These are phyloP conservation scores for Rubus idaeus DNA, from an alignment of 306 rosid genomes.

Conservation along the genomic window DNA sequence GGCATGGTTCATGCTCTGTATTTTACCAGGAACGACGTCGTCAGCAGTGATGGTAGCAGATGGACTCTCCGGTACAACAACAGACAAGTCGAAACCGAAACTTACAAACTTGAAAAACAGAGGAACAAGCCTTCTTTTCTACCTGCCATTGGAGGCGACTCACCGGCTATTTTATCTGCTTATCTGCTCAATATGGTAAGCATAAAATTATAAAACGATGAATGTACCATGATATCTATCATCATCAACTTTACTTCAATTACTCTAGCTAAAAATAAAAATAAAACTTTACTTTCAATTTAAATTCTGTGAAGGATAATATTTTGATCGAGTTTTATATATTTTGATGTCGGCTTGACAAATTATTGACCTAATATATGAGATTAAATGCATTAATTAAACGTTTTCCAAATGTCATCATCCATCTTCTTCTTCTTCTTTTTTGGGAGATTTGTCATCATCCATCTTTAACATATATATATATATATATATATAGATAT, in stretches of 20 bases:
- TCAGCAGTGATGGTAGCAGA: slow-evolving; percentile 1
- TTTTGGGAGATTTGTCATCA: no score
- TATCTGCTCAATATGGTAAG: slow-evolving; percentile 60
- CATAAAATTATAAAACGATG: background rate
- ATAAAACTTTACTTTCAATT: background rate
- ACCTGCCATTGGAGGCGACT: slow-evolving; percentile 56
- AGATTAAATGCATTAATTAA: background rate
- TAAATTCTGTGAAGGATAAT: background rate
- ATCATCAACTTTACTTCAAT: background rate
- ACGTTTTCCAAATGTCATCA: no score
- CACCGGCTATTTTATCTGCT: slow-evolving; percentile 47
- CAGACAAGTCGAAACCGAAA: slow-evolving; percentile 58
- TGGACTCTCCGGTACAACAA: slow-evolving; percentile 59
- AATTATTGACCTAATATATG: background rate
- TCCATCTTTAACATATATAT: no score
- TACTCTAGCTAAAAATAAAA: background rate
- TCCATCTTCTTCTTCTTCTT: no score
- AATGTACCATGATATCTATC: background rate
- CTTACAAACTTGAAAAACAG: slow-evolving; percentile 51
- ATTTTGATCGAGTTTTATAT: background rate
- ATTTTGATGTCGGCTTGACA: background rate
- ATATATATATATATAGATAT: no score
- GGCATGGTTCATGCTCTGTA: slow-evolving; percentile 79
- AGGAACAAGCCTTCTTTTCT: slow-evolving; percentile 58
- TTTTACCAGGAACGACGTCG: slow-evolving; percentile 30